Conservation (phyloP, 140 eudicot genomes). For the Anethum foeniculum region DNA sequence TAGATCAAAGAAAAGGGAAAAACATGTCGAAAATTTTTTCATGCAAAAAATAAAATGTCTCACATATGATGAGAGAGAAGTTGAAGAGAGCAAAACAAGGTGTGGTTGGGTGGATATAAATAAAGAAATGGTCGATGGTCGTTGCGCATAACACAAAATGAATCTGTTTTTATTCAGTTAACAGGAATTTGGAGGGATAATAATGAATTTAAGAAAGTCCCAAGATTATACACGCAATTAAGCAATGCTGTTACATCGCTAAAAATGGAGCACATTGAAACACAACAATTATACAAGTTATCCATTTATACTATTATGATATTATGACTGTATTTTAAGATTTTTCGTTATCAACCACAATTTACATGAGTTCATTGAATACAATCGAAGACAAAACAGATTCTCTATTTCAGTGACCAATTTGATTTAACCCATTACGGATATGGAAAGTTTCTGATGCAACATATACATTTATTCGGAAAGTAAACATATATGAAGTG, state of each 20-base stretch:
- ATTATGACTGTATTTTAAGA: no score
- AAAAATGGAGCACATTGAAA: no score
- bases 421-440: no score
- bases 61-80: constrained; percentile 5
- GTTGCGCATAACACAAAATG: not conserved
- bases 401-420: no score
- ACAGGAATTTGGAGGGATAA: not conserved
- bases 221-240: no score
- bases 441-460: not conserved
- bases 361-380: no score
- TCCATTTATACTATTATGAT: no score
- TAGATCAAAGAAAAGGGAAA: constrained; percentile 1
- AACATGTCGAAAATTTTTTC: not conserved
- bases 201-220: no score
- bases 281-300: no score
- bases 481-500: not conserved
- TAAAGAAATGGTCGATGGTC: constrained; percentile 24
- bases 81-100: constrained; percentile 42
- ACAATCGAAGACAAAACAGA: no score
- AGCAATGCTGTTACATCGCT: no score
- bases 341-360: no score
- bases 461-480: not conserved
- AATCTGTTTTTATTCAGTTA: not conserved
- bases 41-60: not conserved
- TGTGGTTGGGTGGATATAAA: constrained; percentile 11